These are phyloP conservation scores for Ophiocordyceps camponoti-leonardi DNA, from an alignment of 2,329 filamentous ascomycete genomes.

Conservation along the genomic window DNA sequence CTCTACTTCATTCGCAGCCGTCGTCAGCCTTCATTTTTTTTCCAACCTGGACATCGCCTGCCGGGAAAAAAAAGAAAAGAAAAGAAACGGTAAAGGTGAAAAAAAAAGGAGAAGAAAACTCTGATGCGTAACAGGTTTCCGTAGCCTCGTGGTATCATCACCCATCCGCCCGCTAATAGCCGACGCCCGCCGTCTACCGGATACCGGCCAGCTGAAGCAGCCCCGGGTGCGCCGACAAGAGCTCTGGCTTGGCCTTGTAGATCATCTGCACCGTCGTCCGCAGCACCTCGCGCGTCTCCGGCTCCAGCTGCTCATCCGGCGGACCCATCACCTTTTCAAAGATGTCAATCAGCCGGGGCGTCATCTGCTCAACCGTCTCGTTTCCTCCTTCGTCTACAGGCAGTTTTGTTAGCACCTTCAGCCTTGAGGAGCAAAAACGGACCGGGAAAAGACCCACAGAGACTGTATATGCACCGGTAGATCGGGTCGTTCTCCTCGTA, in stretches of 20 bases:
- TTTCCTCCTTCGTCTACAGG: slow-evolving; percentile 46
- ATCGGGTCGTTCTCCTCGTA: slow-evolving; percentile 94
- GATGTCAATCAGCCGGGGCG: slow-evolving; percentile 49
- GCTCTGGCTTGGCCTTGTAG: slow-evolving; percentile 17
- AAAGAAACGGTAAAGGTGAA: too few relatives aligned
- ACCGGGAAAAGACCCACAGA: slow-evolving; percentile 41
- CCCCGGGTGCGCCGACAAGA: slow-evolving; percentile 14
- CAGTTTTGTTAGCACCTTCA: slow-evolving; percentile 6
- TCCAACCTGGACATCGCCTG: too few relatives aligned
- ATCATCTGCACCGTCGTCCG: slow-evolving; percentile 41
- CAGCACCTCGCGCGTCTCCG: slow-evolving; percentile 50
- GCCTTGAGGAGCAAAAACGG: not conserved
- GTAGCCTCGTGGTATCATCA: not conserved
- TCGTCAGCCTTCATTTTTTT: too few relatives aligned
- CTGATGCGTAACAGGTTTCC: not conserved
- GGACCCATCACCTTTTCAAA: slow-evolving; percentile 57
- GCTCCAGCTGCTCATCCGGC: slow-evolving; percentile 59
- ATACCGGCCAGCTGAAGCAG: slow-evolving; percentile 14
- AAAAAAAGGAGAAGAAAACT: too few relatives aligned
- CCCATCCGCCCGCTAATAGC: not conserved
- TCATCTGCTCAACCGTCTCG: slow-evolving; percentile 50
- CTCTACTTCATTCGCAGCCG: too few relatives aligned
- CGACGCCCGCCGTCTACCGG: slow-evolving; percentile 1
- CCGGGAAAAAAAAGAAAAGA: too few relatives aligned
- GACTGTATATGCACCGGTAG: slow-evolving; percentile 73